Conservation (phyloP, 495 filamentous ascomycete genomes). For the Penicillium egyptiacum region DNA sequence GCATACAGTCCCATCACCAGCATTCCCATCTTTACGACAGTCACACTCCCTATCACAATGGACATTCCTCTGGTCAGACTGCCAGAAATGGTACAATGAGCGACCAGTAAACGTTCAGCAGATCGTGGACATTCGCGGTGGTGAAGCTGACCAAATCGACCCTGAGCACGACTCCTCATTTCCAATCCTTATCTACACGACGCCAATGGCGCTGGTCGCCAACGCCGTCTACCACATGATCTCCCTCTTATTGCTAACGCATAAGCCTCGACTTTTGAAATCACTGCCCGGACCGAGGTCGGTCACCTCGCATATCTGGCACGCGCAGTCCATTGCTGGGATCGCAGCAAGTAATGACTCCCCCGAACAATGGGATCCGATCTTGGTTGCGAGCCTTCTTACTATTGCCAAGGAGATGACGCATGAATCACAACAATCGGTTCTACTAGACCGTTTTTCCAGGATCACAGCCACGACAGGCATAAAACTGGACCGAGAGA, state of each 20-base stretch:
- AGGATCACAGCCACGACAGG: slow-evolving; percentile 22
- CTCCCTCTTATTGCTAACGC: slow-evolving; percentile 22
- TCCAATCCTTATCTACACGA: slow-evolving; percentile 31
- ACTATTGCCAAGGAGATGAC: slow-evolving; percentile 28
- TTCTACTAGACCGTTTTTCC: slow-evolving; percentile 16
- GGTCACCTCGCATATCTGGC: slow-evolving; percentile 32
- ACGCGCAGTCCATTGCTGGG: slow-evolving; percentile 30
- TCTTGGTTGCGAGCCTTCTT: slow-evolving; percentile 25
- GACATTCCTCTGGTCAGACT: slow-evolving; percentile 31
- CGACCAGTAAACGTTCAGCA: slow-evolving; percentile 26
- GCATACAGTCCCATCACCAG: slow-evolving; percentile 12
- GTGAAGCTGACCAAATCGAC: slow-evolving; percentile 29
- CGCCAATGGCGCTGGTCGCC: slow-evolving; percentile 33
- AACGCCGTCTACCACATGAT: slow-evolving; percentile 30
- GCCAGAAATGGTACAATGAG: slow-evolving; percentile 34
- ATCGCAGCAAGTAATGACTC: slow-evolving; percentile 30
- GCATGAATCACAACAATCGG: slow-evolving; percentile 26
- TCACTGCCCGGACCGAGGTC: slow-evolving; percentile 28
- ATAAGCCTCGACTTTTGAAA: slow-evolving; percentile 30
- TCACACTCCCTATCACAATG: slow-evolving; percentile 30
- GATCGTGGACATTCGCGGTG: slow-evolving; percentile 29
- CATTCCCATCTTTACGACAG: slow-evolving; percentile 26
- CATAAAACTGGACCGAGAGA: slow-evolving; percentile 25
- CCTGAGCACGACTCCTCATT: slow-evolving; percentile 27
- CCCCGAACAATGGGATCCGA: slow-evolving; percentile 30